phyloP scores from a whole-genome alignment of 441 rosid species.

The Erodium moschatum region DNA sequence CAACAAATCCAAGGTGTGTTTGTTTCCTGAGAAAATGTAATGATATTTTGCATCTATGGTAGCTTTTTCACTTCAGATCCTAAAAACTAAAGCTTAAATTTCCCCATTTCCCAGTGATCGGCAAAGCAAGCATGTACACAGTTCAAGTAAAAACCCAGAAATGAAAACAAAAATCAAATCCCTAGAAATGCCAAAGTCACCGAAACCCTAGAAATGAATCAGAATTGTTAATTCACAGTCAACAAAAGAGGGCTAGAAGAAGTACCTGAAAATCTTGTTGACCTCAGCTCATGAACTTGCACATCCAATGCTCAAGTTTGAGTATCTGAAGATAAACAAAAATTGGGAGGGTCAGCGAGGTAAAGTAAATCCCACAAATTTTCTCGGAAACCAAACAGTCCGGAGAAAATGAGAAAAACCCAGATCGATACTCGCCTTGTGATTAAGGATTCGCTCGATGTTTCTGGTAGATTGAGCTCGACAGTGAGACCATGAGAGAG shows the following conservation, averaged over 20 bases:
- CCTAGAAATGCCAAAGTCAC: background rate
- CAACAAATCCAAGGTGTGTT: background rate
- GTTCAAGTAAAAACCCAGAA: too few relatives aligned
- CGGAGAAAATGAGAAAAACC: background rate
- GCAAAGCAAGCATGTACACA: too few relatives aligned
- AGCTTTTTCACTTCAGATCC: background rate
- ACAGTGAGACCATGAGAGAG: background rate
- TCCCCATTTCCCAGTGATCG: too few relatives aligned
- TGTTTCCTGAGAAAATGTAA: background rate
- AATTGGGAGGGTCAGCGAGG: background rate
- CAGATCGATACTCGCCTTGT: background rate
- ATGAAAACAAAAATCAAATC: background rate
- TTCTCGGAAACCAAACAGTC: slow-evolving; percentile 6
- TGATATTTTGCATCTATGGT: too few relatives aligned
- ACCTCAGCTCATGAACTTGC: background rate
- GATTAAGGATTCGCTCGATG: background rate
- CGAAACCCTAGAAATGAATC: background rate
- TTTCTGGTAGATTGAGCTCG: background rate
- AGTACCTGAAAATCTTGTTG: background rate
- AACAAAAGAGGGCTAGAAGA: background rate
- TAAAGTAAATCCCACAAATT: background rate
- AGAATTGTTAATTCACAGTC: background rate
- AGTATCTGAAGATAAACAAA: background rate
- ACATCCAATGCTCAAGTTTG: background rate
- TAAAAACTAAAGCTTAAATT: too few relatives aligned